These are phyloP conservation scores for Fagopyrum tataricum DNA, from an alignment of 148 eudicot species.

Conservation along the genomic window DNA sequence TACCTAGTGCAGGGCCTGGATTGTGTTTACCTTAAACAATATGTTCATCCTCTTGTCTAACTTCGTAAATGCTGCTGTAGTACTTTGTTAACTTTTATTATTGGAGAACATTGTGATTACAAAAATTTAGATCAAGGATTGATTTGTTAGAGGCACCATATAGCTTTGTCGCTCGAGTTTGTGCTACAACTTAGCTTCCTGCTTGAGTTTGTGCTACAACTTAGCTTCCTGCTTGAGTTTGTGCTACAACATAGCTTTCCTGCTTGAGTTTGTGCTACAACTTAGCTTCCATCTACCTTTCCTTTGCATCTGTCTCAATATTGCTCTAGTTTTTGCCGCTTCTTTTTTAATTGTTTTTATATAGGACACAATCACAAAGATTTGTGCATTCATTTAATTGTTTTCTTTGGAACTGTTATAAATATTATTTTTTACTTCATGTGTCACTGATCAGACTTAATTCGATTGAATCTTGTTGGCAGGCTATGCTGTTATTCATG, in stretches of 20 bases:
- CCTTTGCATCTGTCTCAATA: not conserved
- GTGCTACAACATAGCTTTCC: not conserved
- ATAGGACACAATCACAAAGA: not conserved
- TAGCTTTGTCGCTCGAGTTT: too few relatives aligned
- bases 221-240: too few relatives aligned
- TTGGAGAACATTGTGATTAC: not conserved
- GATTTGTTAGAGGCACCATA: not conserved
- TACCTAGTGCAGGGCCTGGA: not conserved
- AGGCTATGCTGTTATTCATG: constrained; percentile 72
- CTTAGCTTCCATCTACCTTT: not conserved
- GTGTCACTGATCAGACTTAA: not conserved
- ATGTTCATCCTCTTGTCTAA: not conserved
- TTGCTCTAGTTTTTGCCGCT: not conserved
- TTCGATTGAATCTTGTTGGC: constrained; percentile 25
- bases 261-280: not conserved
- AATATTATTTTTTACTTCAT: not conserved
- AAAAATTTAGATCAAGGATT: not conserved
- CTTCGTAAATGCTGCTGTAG: not conserved
- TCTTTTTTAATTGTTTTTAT: not conserved
- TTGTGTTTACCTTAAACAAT: not conserved
- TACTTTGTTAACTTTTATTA: not conserved
- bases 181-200: too few relatives aligned
- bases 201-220: too few relatives aligned
- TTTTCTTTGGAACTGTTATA: not conserved
- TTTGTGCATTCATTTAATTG: not conserved